Evolutionary conservation across 345 rosid species (phyloP), one percentile per base, ranked within the genome.

Genomic region (Linum trigynum): DNA sequence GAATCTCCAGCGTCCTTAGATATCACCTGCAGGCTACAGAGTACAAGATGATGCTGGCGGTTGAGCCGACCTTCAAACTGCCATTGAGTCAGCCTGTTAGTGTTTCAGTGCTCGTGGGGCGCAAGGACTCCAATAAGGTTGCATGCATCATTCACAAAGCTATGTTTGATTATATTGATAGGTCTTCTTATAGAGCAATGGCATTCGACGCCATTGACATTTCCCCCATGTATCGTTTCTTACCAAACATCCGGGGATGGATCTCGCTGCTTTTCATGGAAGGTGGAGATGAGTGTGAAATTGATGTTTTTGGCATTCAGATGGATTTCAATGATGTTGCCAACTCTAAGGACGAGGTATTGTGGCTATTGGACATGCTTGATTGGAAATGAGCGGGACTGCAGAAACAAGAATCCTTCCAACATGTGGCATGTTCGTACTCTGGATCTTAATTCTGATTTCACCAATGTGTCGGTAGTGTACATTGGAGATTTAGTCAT

Each of bases 321-420:
- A 72, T 94, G 80, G 99, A 91, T 78, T 94, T 91, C 62, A 80
- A 84, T 48, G 90, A 87, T 76, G 84, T 82, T 73, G 95, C 99
- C 41, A 83, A 77, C 73, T 78, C 92, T 39, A 81, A 79, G 80
- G 95, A 91, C 5, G 92, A 87, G 82, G 95, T 94, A 38, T 77
- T 94, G 81, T 90, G 97, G 97, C 85, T 94, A 50, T 65, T 94
- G 48, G 90, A 89, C 81, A 83, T 94, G 86, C 88, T 91, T 68
- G 96, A 91, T 72, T 94, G 99, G 99, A 88, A 88, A 75, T 94
- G 81, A 87, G 37, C 12, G n/a, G 61, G 45, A 50, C 4, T 58
- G 39, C 32, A 23, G 32, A 23, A 23, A 23, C 32, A 23, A 23
- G 32, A 23, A 23, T 23, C 32, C 32, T 23, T 23, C 32, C 32